Conservation (phyloP, 2,329 filamentous ascomycete species). For the Fonsecaea pedrosoi region DNA sequence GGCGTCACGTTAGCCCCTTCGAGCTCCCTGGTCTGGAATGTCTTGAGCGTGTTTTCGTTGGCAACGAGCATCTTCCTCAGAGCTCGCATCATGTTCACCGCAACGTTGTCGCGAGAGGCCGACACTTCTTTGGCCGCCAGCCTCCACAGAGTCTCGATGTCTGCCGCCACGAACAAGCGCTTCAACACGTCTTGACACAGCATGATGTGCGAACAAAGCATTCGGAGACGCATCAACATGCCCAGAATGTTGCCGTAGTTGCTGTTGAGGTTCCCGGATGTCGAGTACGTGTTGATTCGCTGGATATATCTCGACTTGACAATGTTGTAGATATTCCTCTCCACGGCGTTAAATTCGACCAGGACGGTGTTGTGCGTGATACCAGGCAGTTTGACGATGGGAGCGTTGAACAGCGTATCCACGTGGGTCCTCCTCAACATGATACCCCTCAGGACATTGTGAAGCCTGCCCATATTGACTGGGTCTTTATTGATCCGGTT, state of each 20-base stretch:
- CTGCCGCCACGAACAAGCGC: slow-evolving; percentile 53
- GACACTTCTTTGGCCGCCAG: slow-evolving; percentile 42
- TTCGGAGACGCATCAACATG: slow-evolving; percentile 59
- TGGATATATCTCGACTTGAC: slow-evolving; percentile 54
- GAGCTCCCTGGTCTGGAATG: slow-evolving; percentile 19
- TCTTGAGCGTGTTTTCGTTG: slow-evolving; percentile 22
- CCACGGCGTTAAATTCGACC: slow-evolving; percentile 60
- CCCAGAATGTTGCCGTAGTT: slow-evolving; percentile 52
- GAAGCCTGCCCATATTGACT: slow-evolving; percentile 39
- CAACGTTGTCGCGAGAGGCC: slow-evolving; percentile 28
- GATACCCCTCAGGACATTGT: slow-evolving; percentile 47
- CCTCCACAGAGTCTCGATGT: slow-evolving; percentile 54
- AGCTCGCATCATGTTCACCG: slow-evolving; percentile 44
- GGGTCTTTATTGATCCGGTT: slow-evolving; percentile 24
- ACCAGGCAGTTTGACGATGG: slow-evolving; percentile 61
- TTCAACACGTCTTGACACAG: slow-evolving; percentile 55
- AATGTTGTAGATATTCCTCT: slow-evolving; percentile 61
- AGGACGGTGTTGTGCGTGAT: slow-evolving; percentile 53
- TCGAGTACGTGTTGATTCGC: slow-evolving; percentile 49
- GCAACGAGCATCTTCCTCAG: slow-evolving; percentile 33
- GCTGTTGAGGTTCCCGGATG: slow-evolving; percentile 26
- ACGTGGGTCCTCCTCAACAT: slow-evolving; percentile 64
- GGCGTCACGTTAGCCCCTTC: background rate
- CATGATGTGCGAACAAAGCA: slow-evolving; percentile 59
- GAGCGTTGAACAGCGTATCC: slow-evolving; percentile 60